A percentile compares a stretch with the other conserved stretches of the same genome.
These are phyloP conservation scores for Crotalaria pallida DNA, from an alignment of 306 rosid species.

Conservation along the genomic window DNA sequence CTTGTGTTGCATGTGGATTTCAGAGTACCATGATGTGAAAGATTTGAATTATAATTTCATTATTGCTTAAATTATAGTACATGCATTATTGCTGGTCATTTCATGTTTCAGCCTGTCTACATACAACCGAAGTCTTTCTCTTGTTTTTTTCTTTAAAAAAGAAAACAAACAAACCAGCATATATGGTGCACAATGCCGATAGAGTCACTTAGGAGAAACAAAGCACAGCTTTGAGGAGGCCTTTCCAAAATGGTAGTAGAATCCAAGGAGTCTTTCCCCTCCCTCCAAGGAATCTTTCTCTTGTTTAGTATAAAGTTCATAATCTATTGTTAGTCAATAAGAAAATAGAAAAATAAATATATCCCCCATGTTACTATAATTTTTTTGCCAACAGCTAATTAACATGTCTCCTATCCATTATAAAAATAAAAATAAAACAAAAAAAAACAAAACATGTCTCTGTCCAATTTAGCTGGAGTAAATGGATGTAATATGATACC, in stretches of 20 bases:
- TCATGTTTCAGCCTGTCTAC: not conserved
- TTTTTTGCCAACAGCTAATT: not conserved
- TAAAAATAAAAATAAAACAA: not conserved
- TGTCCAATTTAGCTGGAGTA: too few relatives aligned
- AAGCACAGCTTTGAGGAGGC: too few relatives aligned
- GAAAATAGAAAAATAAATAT: not conserved
- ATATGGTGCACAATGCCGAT: too few relatives aligned
- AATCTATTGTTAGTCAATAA: not conserved
- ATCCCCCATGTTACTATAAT: not conserved
- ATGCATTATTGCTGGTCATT: not conserved
- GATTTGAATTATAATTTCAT: slow-evolving; percentile 31
- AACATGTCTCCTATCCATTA: too few relatives aligned
- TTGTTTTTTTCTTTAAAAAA: too few relatives aligned
- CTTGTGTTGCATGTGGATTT: slow-evolving; percentile 42
- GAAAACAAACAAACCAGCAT: too few relatives aligned
- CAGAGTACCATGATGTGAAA: slow-evolving; percentile 17
- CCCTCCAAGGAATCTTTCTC: too few relatives aligned
- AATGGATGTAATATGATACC: too few relatives aligned
- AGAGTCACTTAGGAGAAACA: too few relatives aligned
- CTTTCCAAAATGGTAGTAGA: too few relatives aligned
- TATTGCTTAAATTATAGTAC: not conserved
- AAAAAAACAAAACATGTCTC: too few relatives aligned
- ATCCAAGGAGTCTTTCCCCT: too few relatives aligned
- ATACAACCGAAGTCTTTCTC: not conserved
- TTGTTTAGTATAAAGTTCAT: not conserved